phyloP scores from a whole-genome alignment of 1,139 yeast species.

The Torulaspora globosa region DNA sequence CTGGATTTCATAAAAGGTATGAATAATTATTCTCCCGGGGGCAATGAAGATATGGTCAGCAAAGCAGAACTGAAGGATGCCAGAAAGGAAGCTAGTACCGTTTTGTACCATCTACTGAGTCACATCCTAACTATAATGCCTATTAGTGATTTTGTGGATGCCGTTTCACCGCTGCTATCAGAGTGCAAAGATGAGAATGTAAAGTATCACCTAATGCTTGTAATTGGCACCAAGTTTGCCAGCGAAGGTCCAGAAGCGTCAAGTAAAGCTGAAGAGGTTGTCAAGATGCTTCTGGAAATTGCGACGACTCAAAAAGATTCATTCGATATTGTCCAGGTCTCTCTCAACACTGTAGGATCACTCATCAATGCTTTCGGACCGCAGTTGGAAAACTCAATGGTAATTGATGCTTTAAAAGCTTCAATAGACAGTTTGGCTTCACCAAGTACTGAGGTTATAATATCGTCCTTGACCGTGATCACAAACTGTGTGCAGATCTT shows the following conservation, averaged over 20 bases:
- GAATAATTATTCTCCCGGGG: slow-evolving; percentile 5
- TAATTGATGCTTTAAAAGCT: slow-evolving; percentile 49
- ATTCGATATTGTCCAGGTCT: slow-evolving; percentile 57
- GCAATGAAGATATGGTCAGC: slow-evolving; percentile 16
- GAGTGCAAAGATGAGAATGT: slow-evolving; percentile 38
- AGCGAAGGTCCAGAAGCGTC: slow-evolving; percentile 57
- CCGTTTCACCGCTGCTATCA: slow-evolving; percentile 51
- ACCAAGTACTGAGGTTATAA: slow-evolving; percentile 55
- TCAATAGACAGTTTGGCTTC: slow-evolving; percentile 50
- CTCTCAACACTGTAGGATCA: slow-evolving; percentile 64
- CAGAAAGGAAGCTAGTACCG: slow-evolving; percentile 28
- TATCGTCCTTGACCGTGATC: slow-evolving; percentile 71
- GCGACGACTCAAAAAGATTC: slow-evolving; percentile 40
- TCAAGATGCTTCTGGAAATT: slow-evolving; percentile 49
- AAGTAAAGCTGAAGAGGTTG: slow-evolving; percentile 47
- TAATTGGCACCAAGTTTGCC: slow-evolving; percentile 68
- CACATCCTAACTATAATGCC: slow-evolving; percentile 69
- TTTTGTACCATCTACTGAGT: slow-evolving; percentile 50
- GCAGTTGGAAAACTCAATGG: slow-evolving; percentile 44
- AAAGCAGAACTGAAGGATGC: slow-evolving; percentile 23
- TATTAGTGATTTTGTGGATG: slow-evolving; percentile 61
- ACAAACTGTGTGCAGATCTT: slow-evolving; percentile 64
- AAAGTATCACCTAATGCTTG: slow-evolving; percentile 51
- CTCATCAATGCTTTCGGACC: slow-evolving; percentile 62
- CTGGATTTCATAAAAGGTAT: slow-evolving; percentile 35